phyloP scores from a whole-genome alignment of 73 alveolate species.

The Strombidium stylifer region DNA sequence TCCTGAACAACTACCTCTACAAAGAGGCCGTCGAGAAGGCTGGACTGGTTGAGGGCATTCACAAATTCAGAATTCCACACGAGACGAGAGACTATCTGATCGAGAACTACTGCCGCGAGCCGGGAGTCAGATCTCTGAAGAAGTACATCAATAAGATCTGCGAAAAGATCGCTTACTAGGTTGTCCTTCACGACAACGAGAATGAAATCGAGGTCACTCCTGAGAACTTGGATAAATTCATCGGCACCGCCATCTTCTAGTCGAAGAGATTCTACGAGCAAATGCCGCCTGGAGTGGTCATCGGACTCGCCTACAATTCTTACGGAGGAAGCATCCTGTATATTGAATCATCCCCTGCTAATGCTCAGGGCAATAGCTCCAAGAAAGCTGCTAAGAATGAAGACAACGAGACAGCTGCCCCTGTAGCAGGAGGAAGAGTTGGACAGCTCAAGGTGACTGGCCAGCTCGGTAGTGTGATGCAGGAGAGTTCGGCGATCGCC shows the following conservation, averaged over 20 bases:
- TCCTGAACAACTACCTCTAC: slow-evolving; percentile 54
- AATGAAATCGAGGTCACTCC: slow-evolving; percentile 38
- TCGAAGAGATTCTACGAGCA: slow-evolving; percentile 30
- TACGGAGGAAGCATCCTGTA: slow-evolving; percentile 80
- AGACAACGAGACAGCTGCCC: slow-evolving; percentile 11
- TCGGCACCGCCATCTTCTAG: slow-evolving; percentile 58
- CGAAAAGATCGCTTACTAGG: slow-evolving; percentile 67
- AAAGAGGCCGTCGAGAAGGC: slow-evolving; percentile 50
- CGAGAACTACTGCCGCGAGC: slow-evolving; percentile 81
- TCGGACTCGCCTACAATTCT: slow-evolving; percentile 84
- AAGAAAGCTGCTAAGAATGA: slow-evolving; percentile 20
- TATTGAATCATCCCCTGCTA: slow-evolving; percentile 71
- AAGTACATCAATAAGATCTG: slow-evolving; percentile 61
- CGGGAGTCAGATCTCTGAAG: slow-evolving; percentile 79
- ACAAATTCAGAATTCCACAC: slow-evolving; percentile 10
- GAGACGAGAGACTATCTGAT: slow-evolving; percentile 57
- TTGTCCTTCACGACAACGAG: slow-evolving; percentile 53
- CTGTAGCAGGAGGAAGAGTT: neutral
- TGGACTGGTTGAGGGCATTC: slow-evolving; percentile 16
- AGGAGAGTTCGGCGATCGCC: slow-evolving; percentile 72
- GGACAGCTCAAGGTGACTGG: slow-evolving; percentile 75
- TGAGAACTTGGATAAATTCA: slow-evolving; percentile 67
- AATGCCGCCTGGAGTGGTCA: slow-evolving; percentile 74
- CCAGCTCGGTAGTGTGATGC: slow-evolving; percentile 76
- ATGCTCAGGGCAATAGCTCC: too few species aligned